Evolutionary conservation across 768 basidiomycete genomes (phyloP), one percentile per base, ranked within the genome.

Genomic region (Suillus luteus): DNA sequence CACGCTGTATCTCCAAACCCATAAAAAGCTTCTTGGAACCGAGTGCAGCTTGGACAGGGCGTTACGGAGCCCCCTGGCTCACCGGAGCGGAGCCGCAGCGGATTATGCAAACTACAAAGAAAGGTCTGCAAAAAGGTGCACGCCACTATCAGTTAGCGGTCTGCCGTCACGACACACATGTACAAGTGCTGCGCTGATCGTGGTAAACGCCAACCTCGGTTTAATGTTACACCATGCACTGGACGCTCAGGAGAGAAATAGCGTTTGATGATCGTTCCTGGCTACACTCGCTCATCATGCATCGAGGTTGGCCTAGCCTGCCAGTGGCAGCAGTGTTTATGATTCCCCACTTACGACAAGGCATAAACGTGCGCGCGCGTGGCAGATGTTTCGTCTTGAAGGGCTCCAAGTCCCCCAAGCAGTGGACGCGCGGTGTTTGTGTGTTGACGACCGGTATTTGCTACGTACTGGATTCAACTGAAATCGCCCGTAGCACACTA

Each of bases 261-360:
- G 40, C 17, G 35, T 58, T 58, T 58, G 24, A 3, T 43, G 57
- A 58, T 58, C 57, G 57, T 58, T 41, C 57, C 57, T 58, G 11
- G 38, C 55, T 24, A 58, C 15, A 17, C 38, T 40, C 38, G 5
- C 24, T 17, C 24, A 37, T 19, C 10, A 27, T 27, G n/a, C n/a
- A n/a, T n/a, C n/a, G n/a, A n/a, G 40, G 38, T 58, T 22, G 17
- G 8, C 10, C 7, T 27, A 40, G 57, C 10, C 17, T 24, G 10
- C 5, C 10, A 14, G 7, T 41, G 10, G 17, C 10, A 31, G 10
- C 14, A 15, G 14, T 49, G 48, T 49, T 15, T 7, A 8, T 27
- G 49, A 31, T 33, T 5, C 3, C 27, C 51, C 10, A 31, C 10
- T 51, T 17, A 17, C 19, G 31, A 52, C 17, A 31, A 31, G 10